Conservation (phyloP, 106 monocot genomes). For the Agapanthus africanus region DNA sequence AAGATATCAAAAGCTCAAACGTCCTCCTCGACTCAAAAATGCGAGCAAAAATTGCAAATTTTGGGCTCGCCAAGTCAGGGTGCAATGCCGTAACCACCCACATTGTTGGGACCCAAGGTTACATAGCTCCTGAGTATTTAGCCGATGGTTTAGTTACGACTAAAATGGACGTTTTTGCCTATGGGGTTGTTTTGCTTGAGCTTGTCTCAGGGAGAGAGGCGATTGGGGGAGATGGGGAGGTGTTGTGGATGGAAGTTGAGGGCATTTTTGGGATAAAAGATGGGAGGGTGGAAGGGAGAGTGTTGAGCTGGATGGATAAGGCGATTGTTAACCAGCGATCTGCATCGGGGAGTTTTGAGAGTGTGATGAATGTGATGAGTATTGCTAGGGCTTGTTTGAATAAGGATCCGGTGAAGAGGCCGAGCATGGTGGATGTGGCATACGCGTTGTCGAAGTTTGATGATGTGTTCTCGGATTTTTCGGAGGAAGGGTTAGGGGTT, state of each 20-base stretch:
- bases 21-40: slow-evolving; percentile 54
- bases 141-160: slow-evolving; percentile 59
- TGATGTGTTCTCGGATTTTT: slow-evolving; percentile 50
- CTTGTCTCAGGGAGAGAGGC: slow-evolving; percentile 60
- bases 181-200: slow-evolving; percentile 80
- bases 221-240: slow-evolving; percentile 26
- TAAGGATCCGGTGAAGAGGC: slow-evolving; percentile 53
- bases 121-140: slow-evolving; percentile 77
- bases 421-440: slow-evolving; percentile 78
- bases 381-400: slow-evolving; percentile 59
- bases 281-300: slow-evolving; percentile 17
- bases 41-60: slow-evolving; percentile 82
- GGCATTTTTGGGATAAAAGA: slow-evolving; percentile 15
- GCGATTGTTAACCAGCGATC: slow-evolving; percentile 15
- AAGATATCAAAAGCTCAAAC: slow-evolving; percentile 79
- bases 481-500: slow-evolving; percentile 24
- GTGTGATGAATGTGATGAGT: slow-evolving; percentile 34
- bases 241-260: slow-evolving; percentile 52
- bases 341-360: slow-evolving; percentile 32
- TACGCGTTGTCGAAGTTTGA: slow-evolving; percentile 60
- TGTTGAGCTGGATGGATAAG: slow-evolving; percentile 56
- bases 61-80: slow-evolving; percentile 71
- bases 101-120: slow-evolving; percentile 75
- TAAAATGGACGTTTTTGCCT: slow-evolving; percentile 87
- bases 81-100: slow-evolving; percentile 75